Conservation (phyloP, 352 stramenopile genomes). For the Globisporangium nodosum region DNA sequence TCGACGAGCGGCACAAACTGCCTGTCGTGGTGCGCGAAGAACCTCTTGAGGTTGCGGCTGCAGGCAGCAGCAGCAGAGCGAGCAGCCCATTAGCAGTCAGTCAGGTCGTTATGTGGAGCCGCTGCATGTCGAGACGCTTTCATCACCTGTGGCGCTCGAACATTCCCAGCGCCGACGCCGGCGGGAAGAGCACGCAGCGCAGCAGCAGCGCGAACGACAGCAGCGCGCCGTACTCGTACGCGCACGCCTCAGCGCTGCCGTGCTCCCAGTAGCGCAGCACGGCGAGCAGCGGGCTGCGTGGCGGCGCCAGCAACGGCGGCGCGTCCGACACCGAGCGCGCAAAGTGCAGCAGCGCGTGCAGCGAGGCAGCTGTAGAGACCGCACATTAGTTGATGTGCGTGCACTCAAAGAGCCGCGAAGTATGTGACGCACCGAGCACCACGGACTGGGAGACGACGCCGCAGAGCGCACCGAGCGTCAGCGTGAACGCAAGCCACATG, state of each 20-base stretch:
- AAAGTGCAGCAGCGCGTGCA: slow-evolving; percentile 12
- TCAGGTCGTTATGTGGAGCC: neutral
- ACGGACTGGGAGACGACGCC: slow-evolving; percentile 11
- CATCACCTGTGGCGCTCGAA: slow-evolving; percentile 29
- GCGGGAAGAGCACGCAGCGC: slow-evolving; percentile 31
- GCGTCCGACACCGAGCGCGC: slow-evolving; percentile 3
- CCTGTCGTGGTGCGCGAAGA: slow-evolving; percentile 43
- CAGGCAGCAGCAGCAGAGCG: neutral
- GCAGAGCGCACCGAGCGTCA: slow-evolving; percentile 11
- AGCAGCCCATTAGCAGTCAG: neutral
- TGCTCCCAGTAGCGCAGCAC: slow-evolving; percentile 8
- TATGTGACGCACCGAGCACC: slow-evolving; percentile 5
- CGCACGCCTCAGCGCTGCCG: slow-evolving; percentile 3
- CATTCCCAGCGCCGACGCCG: slow-evolving; percentile 25
- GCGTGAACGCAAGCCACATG: slow-evolving; percentile 15
- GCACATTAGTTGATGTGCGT: neutral
- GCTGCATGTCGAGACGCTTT: neutral
- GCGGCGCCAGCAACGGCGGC: slow-evolving; percentile 6
- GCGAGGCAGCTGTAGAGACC: neutral
- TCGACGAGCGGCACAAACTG: slow-evolving; percentile 36
- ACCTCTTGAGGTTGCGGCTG: slow-evolving; percentile 29
- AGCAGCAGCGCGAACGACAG: slow-evolving; percentile 28
- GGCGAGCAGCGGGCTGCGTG: neutral
- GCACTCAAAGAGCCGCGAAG: neutral
- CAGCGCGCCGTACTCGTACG: slow-evolving; percentile 24